Evolutionary conservation across 2,329 filamentous ascomycete genomes (phyloP).

Genomic region (Phialophora expanda): DNA sequence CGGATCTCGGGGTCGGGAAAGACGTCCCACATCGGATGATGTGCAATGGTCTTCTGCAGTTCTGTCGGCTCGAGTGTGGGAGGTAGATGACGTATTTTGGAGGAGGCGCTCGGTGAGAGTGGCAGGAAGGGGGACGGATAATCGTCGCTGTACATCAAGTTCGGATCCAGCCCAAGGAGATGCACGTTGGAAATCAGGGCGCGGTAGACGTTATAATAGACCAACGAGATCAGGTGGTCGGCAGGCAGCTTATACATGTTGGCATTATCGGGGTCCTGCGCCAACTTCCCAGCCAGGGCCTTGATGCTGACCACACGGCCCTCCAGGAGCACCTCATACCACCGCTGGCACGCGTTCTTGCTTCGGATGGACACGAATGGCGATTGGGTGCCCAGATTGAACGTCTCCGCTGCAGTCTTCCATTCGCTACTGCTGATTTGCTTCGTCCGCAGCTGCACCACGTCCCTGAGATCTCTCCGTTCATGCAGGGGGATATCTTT

Average conservation of each 20-base stretch:
- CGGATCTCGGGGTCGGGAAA: conserved; percentile 48
- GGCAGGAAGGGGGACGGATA: conserved; percentile 37
- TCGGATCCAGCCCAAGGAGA: conserved; percentile 40
- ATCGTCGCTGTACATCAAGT: conserved; percentile 36
- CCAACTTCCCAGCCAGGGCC: conserved; percentile 17
- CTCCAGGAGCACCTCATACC: conserved; percentile 26
- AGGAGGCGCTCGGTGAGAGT: conserved; percentile 27
- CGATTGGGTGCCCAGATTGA: conserved; percentile 2
- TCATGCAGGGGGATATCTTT: conserved; percentile 11
- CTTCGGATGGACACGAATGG: conserved; percentile 30
- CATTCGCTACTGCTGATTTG: conserved; percentile 18
- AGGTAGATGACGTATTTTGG: conserved; percentile 38
- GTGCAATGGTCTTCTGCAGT: conserved; percentile 46
- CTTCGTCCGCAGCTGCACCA: conserved; percentile 7
- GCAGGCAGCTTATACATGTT: conserved; percentile 35
- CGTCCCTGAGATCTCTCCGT: conserved; percentile 23
- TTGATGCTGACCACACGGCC: conserved; percentile 20
- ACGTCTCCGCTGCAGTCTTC: conserved; percentile 4
- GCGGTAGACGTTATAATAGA: conserved; percentile 46
- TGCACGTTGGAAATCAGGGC: conserved; percentile 43
- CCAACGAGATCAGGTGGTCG: conserved; percentile 46
- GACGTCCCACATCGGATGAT: conserved; percentile 51
- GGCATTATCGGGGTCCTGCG: conserved; percentile 18
- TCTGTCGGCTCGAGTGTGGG: conserved; percentile 46
- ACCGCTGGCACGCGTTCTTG: conserved; percentile 24